phyloP scores from a whole-genome alignment of 495 filamentous ascomycete genomes.

The Lasiosphaeris hirsuta region DNA sequence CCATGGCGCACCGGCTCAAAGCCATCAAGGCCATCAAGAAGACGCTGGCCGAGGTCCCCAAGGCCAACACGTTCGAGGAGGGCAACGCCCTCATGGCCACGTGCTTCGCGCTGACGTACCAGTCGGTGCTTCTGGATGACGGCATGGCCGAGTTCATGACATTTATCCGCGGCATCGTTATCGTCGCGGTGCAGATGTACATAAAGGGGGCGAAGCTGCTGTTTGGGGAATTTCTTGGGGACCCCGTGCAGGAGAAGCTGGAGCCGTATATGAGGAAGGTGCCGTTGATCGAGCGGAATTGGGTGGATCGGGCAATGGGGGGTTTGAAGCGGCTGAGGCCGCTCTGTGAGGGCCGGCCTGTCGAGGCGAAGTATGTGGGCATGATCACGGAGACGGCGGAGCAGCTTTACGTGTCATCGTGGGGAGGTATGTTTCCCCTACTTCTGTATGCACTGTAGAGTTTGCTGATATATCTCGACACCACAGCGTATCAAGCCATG shows the following conservation, averaged over 20 bases:
- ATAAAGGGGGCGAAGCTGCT: slow-evolving; percentile 40
- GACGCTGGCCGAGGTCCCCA: slow-evolving; percentile 37
- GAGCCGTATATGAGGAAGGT: slow-evolving; percentile 33
- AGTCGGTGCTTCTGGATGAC: slow-evolving; percentile 56
- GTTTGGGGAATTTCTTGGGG: slow-evolving; percentile 42
- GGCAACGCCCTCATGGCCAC: slow-evolving; percentile 54
- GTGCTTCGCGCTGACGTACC: slow-evolving; percentile 58
- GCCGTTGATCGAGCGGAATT: slow-evolving; percentile 31
- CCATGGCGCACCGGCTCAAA: slow-evolving; percentile 54
- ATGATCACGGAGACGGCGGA: slow-evolving; percentile 32
- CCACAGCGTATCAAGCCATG: slow-evolving; percentile 39
- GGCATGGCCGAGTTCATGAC: slow-evolving; percentile 61
- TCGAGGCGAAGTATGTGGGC: slow-evolving; percentile 35
- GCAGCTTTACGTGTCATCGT: slow-evolving; percentile 31
- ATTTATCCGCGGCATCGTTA: slow-evolving; percentile 56
- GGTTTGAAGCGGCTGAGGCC: slow-evolving; percentile 34
- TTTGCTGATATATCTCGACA: neutral
- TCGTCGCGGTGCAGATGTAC: slow-evolving; percentile 52
- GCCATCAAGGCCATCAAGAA: slow-evolving; percentile 54
- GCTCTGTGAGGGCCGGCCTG: slow-evolving; percentile 23
- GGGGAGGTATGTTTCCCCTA: slow-evolving; percentile 20
- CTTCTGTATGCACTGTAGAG: neutral
- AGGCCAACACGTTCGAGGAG: slow-evolving; percentile 34
- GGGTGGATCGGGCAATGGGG: slow-evolving; percentile 35
- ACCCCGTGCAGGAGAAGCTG: slow-evolving; percentile 27